Base-by-base conservation (phyloP, 441 rosid species). In the Erodium moschatum region DNA sequence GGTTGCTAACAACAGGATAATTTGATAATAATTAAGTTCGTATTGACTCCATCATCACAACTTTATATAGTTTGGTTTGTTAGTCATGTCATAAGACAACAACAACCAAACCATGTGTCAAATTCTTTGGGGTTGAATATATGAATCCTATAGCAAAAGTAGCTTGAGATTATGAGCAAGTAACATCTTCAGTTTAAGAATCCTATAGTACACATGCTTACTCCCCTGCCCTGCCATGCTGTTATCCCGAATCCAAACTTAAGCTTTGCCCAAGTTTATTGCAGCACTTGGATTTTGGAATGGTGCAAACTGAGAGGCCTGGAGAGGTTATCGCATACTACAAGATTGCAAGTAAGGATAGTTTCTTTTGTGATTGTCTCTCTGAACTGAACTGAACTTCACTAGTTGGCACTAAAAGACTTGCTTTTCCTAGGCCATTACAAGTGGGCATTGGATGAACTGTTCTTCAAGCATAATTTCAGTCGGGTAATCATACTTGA, bases 271-370 rank as follows among this genome's bases (percentile, higher is more conserved):
- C 63, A 19, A 29, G 62, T 67, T 67, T 80, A 11, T 75, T 77
- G 80, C 84, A 94, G 98, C 97, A 94, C 78, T 79, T 91, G 81
- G 91, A 91, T 83, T 83, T 76, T 71, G 83, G 80, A 76, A 89
- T 84, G 29, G 86, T 93, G 67, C 75, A 79, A 29, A 73, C 91
- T 77, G 97, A 89, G 76, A 89, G 95, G 76, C 97, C 96, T 66
- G 96, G 97, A 66, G 98, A 94, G 75, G 70, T 91, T 76, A 88
- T 84, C 69, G 97, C 97, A 3, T 94, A 91, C 86, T 94, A 91
- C 80, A 89, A 88, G 75, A 94, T 94, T 79, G 94, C 97, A 69
- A 76, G 98, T 94, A 86, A 83, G 87, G 67, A 69, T 71, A 76
- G n/a, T 42, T 72, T 69, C 64, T 69, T 50, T 13, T 33, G 68